Evolutionary conservation across 208 protist genomes (phyloP), one percentile per base, ranked within the genome.

Genomic region (Acanthamoeba comandoni): DNA sequence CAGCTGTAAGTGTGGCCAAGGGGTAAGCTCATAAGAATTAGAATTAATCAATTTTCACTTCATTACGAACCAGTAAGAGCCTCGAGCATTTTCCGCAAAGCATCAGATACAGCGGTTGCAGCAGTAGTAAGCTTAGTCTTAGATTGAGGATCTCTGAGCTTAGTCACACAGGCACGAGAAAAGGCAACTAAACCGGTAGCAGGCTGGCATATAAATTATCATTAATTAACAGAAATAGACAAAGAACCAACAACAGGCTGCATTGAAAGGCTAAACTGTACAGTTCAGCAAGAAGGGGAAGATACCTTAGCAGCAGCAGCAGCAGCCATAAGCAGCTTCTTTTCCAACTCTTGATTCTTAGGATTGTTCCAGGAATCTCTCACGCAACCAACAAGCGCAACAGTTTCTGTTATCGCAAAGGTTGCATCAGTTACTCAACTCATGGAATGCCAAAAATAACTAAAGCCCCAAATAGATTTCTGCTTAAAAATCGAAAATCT

Each of bases 51-150:
- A n/a, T n/a, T n/a, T n/a, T n/a, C n/a, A n/a, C n/a, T n/a, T n/a
- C n/a, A n/a, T 51, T 31, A 52, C 39, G 5, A 22, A 17, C 73
- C 77, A 39, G 55, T 89, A 64, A 89, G 57, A n/a, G 82, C 82
- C 49, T 89, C 82, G 15, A 89, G 57, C 60, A 89, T 69, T 64
- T 89, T 89, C 60, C 60, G 51, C 49, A 89, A 64, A n/a, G 82
- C 82, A 22, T 89, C 82, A 52, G 82, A 64, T 58, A 89, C 82
- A 26, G 69, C 39, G 1, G 82, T 73, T 17, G 82, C 82, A 24
- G 82, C 82, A 19, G 57, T 69, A 53, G 69, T 89, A 26, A 89
- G 82, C 57, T 69, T 24, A 48, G 60, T 39, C 82, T 89, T 89
- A 48, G 57, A 73, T 24, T 89, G 82, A 39, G 62, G 57, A 51